These are phyloP conservation scores for Coemansia sp. DNA, from an alignment of 192 early-diverging fungal genomes.

Conservation along the genomic window DNA sequence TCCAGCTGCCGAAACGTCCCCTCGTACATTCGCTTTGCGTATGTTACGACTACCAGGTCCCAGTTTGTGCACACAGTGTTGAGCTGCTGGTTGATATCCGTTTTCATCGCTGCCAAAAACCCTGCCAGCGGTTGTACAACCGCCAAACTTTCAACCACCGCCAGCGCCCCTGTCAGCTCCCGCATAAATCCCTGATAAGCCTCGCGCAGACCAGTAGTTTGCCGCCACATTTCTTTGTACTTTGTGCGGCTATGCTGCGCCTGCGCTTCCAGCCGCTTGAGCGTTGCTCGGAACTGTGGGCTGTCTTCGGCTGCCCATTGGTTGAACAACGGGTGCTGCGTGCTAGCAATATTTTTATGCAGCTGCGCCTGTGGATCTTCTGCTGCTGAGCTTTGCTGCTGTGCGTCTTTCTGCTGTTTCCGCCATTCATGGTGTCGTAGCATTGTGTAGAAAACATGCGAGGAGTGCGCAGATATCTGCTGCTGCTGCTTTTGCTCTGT, in stretches of 20 bases:
- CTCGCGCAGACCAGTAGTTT: conserved; percentile 28
- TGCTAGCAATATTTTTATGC: conserved; percentile 1
- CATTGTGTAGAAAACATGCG: conserved; percentile 41
- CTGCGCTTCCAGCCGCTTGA: conserved; percentile 36
- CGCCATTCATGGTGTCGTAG: conserved; percentile 22
- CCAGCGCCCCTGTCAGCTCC: conserved; percentile 23
- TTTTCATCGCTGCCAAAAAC: conserved; percentile 32
- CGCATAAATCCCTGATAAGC: conserved; percentile 42
- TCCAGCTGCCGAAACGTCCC: conserved; percentile 36
- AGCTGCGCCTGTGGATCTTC: not conserved
- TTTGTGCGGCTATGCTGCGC: conserved; percentile 25
- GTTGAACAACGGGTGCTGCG: conserved; percentile 42
- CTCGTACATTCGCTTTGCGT: conserved; percentile 37
- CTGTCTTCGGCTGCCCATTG: conserved; percentile 48
- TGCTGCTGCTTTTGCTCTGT: not conserved
- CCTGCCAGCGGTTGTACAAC: conserved; percentile 29
- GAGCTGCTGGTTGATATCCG: conserved; percentile 37
- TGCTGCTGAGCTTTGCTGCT: not conserved
- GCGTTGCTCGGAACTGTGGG: conserved; percentile 37
- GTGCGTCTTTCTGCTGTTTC: not conserved
- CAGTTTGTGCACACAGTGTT: conserved; percentile 44
- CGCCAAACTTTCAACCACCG: conserved; percentile 10
- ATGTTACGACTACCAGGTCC: conserved; percentile 34
- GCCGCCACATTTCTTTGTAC: conserved; percentile 41
- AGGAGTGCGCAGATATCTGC: not conserved